Conservation (phyloP, 2,329 filamentous ascomycete species). For the Trichoderma sp. region DNA sequence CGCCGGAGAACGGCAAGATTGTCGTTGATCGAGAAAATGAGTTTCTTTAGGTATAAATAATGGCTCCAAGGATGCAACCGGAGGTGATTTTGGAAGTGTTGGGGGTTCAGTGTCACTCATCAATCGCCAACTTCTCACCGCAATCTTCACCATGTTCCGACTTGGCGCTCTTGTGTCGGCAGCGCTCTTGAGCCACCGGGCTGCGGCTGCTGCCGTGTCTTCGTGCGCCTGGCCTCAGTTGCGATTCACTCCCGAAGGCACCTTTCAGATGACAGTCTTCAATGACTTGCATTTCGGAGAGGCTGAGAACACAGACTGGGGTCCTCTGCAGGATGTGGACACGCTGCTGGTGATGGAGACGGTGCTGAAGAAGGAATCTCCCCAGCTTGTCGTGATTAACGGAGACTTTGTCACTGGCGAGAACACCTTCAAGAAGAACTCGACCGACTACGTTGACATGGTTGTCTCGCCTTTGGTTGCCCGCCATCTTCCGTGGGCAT, state of each 20-base stretch:
- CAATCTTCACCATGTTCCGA: neutral
- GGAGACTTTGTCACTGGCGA: neutral
- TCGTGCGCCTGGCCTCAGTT: neutral
- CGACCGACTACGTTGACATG: neutral
- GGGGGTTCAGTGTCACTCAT: neutral
- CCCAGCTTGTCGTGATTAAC: neutral
- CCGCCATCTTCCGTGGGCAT: neutral
- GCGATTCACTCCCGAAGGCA: neutral
- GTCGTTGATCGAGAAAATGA: neutral
- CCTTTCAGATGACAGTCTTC: slow-evolving; percentile 4
- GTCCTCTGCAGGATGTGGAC: neutral
- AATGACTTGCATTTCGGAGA: slow-evolving; percentile 3
- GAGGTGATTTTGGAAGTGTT: neutral
- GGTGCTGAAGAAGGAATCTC: neutral
- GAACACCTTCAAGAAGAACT: neutral
- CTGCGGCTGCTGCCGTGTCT: neutral
- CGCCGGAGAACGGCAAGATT: neutral
- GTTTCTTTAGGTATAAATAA: neutral
- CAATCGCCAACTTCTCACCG: neutral
- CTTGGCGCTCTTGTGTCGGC: neutral
- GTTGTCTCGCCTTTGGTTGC: neutral
- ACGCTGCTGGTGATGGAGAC: neutral
- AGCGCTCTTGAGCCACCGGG: neutral
- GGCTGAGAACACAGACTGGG: neutral
- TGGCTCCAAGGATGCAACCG: neutral